These are phyloP conservation scores for Domatiomyces globalis DNA, from an alignment of 2,329 filamentous ascomycete genomes.

Conservation along the genomic window DNA sequence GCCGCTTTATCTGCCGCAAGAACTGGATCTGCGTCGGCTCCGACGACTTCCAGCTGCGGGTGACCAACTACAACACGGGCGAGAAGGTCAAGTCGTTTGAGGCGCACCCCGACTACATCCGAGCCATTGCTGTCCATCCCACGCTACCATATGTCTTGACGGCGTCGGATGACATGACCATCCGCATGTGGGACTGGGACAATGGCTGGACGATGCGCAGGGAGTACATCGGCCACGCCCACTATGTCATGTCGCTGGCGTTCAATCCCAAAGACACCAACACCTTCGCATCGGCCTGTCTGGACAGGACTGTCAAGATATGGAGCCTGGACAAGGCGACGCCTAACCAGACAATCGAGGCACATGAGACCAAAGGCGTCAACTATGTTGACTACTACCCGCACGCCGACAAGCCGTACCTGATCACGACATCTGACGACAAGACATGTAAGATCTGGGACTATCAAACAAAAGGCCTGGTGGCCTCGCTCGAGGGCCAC, in stretches of 20 bases:
- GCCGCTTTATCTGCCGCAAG: constrained; percentile 91
- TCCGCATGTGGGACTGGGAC: constrained; percentile 98
- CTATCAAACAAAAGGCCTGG: constrained; percentile 94
- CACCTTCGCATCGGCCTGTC: constrained; percentile 73
- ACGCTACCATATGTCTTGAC: constrained; percentile 92
- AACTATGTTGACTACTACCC: constrained; percentile 89
- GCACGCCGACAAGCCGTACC: constrained; percentile 59
- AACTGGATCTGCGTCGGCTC: constrained; percentile 98
- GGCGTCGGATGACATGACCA: constrained; percentile 95
- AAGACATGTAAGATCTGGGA: constrained; percentile 97
- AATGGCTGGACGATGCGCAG: constrained; percentile 96
- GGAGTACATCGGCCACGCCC: constrained; percentile 88
- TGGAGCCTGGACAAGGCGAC: constrained; percentile 92
- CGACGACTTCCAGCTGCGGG: constrained; percentile 76
- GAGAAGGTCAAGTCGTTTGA: constrained; percentile 49
- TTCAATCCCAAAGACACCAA: constrained; percentile 91
- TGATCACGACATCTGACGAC: constrained; percentile 93
- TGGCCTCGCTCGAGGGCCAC: constrained; percentile 91
- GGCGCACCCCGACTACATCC: constrained; percentile 86
- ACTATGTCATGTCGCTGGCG: constrained; percentile 82
- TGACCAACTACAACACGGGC: constrained; percentile 98
- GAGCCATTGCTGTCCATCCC: constrained; percentile 88
- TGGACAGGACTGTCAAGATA: constrained; percentile 94
- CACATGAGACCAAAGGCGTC: constrained; percentile 92
- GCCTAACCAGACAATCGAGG: constrained; percentile 91